These are phyloP conservation scores for Fonsecaea pedrosoi DNA, from an alignment of 2,329 filamentous ascomycete genomes.

Conservation along the genomic window DNA sequence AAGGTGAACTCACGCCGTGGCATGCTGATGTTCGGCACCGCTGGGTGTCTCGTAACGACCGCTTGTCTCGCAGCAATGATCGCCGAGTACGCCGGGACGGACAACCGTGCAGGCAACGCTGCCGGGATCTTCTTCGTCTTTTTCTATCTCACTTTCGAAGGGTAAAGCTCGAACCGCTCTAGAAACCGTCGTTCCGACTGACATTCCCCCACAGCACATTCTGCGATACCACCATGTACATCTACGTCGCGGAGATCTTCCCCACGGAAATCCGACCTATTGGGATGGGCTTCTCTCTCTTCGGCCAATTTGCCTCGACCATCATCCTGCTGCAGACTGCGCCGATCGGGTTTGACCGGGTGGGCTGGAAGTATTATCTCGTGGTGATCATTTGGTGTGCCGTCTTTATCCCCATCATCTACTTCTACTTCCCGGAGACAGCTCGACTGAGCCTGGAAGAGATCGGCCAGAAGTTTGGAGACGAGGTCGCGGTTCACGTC, in stretches of 20 bases:
- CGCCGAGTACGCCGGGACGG: conserved; percentile 46
- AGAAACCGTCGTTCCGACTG: too few relatives aligned
- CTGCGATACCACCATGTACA: conserved; percentile 57
- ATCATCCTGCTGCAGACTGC: conserved; percentile 58
- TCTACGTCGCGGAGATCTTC: conserved; percentile 56
- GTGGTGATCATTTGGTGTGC: conserved; percentile 53
- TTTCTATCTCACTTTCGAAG: conserved; percentile 58
- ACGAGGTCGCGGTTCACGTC: conserved; percentile 58
- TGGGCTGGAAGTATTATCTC: conserved; percentile 57
- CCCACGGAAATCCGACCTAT: conserved; percentile 59
- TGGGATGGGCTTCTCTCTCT: conserved; percentile 60
- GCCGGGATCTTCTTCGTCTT: conserved; percentile 51
- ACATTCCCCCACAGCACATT: conserved; percentile 42
- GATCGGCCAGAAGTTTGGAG: conserved; percentile 56
- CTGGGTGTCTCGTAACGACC: conserved; percentile 49
- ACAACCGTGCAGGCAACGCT: conserved; percentile 45
- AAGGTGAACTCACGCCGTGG: conserved; percentile 50
- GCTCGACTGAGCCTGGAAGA: conserved; percentile 55
- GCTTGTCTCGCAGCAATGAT: conserved; percentile 48
- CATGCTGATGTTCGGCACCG: conserved; percentile 52
- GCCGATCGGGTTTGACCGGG: conserved; percentile 49
- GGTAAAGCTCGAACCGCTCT: too few relatives aligned
- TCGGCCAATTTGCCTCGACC: conserved; percentile 58
- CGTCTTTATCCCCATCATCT: conserved; percentile 47
- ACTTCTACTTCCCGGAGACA: conserved; percentile 46